Base-by-base conservation (phyloP, 2,329 filamentous ascomycete genomes). In the Lecanoromycetidae sp. region DNA sequence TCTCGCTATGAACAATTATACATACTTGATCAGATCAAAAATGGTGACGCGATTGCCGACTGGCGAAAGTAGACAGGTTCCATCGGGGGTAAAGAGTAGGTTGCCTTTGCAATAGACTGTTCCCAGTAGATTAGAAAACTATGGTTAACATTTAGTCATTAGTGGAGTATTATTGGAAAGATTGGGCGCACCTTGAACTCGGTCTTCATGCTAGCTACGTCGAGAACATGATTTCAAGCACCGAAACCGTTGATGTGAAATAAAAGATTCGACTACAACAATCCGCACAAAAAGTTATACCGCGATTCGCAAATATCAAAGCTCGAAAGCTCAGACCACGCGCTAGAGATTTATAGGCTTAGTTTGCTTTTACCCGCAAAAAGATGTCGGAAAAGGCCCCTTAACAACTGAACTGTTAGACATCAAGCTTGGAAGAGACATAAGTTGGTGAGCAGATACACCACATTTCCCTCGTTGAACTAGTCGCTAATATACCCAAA, bases 61-160 rank as follows among this genome's bases (percentile, higher is more conserved):
- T 6, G 91, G 93, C 36, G 91, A 98, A 60, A 93, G 85, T 55
- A 98, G 76, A 68, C 87, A 90, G 59, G 86, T 91, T 63, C 93
- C 93, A 76, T 98, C 90, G 52, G 88, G 87, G 59, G 86, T 93
- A 72, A 93, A 98, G 63, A 95, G 76, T 60, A 98, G 77, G 65
- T 96, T 98, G 68, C 93, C 91, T 77, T 88, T 86, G 71, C 87
- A 87, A 73, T 96, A 98, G 63, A 98, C 91, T 57, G 91, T 98
- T 63, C 91, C 93, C 61, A 98, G 78, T 64, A 98, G 77, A 69
- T 96, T 98, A 64, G 90, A 94, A 70, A 98, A 98, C 88, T 95
- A 60, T 2, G 35, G 10, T 25, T 29, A 12, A 8, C 25, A 36
- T 23, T 41, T 41, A 47, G 38, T 36, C 35, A n/a, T 34, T n/a